Evolutionary conservation across 1,284 basidiomycete genomes (phyloP), one percentile per base, ranked within the genome.

Genomic region (Lentinus polychrous): DNA sequence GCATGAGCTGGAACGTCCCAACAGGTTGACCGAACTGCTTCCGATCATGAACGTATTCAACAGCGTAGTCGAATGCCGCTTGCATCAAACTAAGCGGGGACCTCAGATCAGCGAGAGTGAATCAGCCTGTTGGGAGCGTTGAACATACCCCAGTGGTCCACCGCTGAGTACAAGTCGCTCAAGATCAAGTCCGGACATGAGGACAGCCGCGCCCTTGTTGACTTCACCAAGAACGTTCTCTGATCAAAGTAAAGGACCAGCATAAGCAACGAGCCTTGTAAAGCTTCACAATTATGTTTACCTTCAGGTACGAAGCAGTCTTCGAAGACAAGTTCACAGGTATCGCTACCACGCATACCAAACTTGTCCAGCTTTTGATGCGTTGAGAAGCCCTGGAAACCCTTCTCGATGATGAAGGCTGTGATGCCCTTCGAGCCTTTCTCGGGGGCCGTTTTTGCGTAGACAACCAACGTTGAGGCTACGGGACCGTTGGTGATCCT

Each of bases 401-500:
- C 81, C 36, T 79, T 83, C 68, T 96, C 92, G 50, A 97, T 74
- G 55, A 97, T 83, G 68, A 97, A 97, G 0, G 94, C 83, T 0
- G 94, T 96, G 56, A 97, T 93, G 14, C 93, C 92, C 64, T 91
- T 94, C 20, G 87, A 86, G 8, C 81, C 83, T 59, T 76, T 79
- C 46, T 82, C 78, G 0, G 88, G 88, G 10, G 78, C 76, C 4
- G 91, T 92, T 69, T 94, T 94, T 14, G 94, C 94, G 65, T 97
- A 97, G 4, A 97, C 91, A 17, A 97, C 84, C 23, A 96, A 76
- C 0, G 92, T 96, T 10, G 86, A 88, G 1, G 94, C 90, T 22
- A 84, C 73, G 1, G 94, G 91, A 3, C 93, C 92, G 64, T 98
- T 98, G 24, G 94, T 97, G 64, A 97, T 97, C 91, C 91, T 91